Evolutionary conservation across 2,329 filamentous ascomycete genomes (phyloP).

Genomic region (Ophiostoma quercus): DNA sequence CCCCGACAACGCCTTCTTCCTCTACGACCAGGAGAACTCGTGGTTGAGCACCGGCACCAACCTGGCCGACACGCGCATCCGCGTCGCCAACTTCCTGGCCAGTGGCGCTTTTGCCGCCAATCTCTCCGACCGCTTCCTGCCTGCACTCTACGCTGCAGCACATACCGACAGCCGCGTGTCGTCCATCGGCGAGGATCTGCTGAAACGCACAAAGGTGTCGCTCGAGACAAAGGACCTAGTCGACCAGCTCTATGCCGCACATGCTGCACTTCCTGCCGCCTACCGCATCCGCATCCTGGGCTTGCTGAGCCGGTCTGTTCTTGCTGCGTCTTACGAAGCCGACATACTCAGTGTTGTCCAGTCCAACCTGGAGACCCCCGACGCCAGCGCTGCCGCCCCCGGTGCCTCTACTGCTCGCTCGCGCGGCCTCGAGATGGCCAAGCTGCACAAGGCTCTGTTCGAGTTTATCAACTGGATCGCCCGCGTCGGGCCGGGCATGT

Average conservation of each 20-base stretch:
- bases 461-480: constrained; percentile 84
- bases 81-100: constrained; percentile 65
- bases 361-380: constrained; percentile 48
- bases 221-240: constrained; percentile 65
- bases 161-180: constrained; percentile 76
- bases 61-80: constrained; percentile 63
- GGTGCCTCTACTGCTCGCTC: constrained; percentile 31
- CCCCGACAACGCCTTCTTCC: constrained; percentile 62
- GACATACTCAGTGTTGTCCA: constrained; percentile 66
- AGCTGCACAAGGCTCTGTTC: constrained; percentile 77
- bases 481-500: constrained; percentile 55
- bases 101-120: constrained; percentile 66
- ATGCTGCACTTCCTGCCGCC: constrained; percentile 65
- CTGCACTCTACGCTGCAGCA: constrained; percentile 75
- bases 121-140: constrained; percentile 60
- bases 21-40: constrained; percentile 60
- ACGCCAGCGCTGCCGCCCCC: constrained; percentile 26
- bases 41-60: constrained; percentile 61
- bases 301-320: constrained; percentile 69
- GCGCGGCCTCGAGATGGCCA: constrained; percentile 66
- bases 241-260: constrained; percentile 63
- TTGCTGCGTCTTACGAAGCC: constrained; percentile 63
- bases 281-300: constrained; percentile 72
- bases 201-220: constrained; percentile 72
- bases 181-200: constrained; percentile 78